Evolutionary conservation across 768 basidiomycete species (phyloP), one percentile per base, ranked within the genome.

Genomic region (Lyophyllum semitale): DNA sequence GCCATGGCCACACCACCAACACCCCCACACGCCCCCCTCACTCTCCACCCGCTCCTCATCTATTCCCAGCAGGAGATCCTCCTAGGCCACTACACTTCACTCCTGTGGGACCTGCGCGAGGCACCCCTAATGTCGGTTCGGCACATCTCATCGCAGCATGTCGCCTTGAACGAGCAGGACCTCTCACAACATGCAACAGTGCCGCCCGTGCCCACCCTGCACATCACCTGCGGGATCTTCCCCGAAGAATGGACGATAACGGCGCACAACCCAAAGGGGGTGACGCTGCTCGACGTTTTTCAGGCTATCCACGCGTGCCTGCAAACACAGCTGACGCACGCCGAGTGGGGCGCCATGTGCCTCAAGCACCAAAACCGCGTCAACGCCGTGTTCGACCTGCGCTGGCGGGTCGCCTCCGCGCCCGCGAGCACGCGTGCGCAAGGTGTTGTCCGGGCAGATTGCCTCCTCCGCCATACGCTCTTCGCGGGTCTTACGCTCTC

Each of bases 221-320:
- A 63, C 35, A 57, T 86, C 52, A 63, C 68, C 9, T 84, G 81
- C 54, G 82, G 76, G 26, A 62, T 84, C 54, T 72, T 81, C 20
- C 74, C 72, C 9, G 72, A 67, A 44, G 56, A 69, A 9, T 83
- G 81, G 79, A 65, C 66, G 4, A 76, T 81, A 27, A 58, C 70
- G 9, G 73, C 71, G 8, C 59, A 64, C n/a, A 81, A 78, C 59
- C 67, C 72, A 15, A 61, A 63, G 0, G 80, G 79, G 8, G 77
- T 86, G 38, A 85, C 83, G 2, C 63, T 86, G 51, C 65, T 64
- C n/a, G 80, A 86, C 43, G 72, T 85, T 20, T 66, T 86, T 4
- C 53, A 71, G 1, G 74, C 77, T n/a, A 79, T 85, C 42, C 70
- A 77, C 64, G 45, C 57, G 12, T 68, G 70, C 30, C 61, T 83